Conservation (phyloP, 495 filamentous ascomycete genomes). For the Echria macrotheca region DNA sequence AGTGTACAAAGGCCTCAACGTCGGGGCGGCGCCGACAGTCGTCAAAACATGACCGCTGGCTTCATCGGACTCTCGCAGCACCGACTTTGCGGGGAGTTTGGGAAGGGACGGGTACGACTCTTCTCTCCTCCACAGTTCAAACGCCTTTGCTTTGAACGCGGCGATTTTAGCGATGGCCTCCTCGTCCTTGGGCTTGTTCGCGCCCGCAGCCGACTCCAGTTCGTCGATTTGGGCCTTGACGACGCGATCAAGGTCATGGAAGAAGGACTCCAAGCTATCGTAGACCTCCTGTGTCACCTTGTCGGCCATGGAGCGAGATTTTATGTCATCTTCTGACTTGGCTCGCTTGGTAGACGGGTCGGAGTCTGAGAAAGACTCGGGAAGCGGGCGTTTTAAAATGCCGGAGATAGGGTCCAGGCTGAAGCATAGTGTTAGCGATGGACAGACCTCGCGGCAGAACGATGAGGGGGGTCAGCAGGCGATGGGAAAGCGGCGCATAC, state of each 20-base stretch:
- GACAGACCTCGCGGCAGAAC: too few species aligned
- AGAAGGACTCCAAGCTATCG: slow-evolving; percentile 38
- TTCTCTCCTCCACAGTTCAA: slow-evolving; percentile 37
- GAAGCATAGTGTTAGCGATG: slow-evolving; percentile 12
- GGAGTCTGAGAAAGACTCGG: slow-evolving; percentile 25
- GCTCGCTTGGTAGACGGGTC: slow-evolving; percentile 44
- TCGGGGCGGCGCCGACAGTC: slow-evolving; percentile 63
- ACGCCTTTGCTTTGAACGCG: slow-evolving; percentile 37
- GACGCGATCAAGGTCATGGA: slow-evolving; percentile 38
- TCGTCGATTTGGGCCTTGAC: slow-evolving; percentile 36
- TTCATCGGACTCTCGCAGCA: slow-evolving; percentile 13
- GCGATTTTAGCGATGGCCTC: slow-evolving; percentile 32
- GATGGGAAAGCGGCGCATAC: slow-evolving; percentile 31
- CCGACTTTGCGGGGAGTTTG: slow-evolving; percentile 9
- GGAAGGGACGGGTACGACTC: slow-evolving; percentile 32
- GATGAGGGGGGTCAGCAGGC: too few species aligned
- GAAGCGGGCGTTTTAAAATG: slow-evolving; percentile 42
- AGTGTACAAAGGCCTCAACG: slow-evolving; percentile 74
- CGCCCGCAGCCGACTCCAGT: slow-evolving; percentile 24
- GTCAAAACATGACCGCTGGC: slow-evolving; percentile 59
- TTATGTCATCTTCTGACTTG: slow-evolving; percentile 33
- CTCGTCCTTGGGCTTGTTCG: slow-evolving; percentile 22
- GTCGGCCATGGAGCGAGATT: slow-evolving; percentile 37
- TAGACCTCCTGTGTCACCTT: slow-evolving; percentile 41
- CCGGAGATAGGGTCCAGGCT: slow-evolving; percentile 37